Conservation (phyloP, 2,329 filamentous ascomycete genomes). For the Thermothelomyces thermophilus region DNA sequence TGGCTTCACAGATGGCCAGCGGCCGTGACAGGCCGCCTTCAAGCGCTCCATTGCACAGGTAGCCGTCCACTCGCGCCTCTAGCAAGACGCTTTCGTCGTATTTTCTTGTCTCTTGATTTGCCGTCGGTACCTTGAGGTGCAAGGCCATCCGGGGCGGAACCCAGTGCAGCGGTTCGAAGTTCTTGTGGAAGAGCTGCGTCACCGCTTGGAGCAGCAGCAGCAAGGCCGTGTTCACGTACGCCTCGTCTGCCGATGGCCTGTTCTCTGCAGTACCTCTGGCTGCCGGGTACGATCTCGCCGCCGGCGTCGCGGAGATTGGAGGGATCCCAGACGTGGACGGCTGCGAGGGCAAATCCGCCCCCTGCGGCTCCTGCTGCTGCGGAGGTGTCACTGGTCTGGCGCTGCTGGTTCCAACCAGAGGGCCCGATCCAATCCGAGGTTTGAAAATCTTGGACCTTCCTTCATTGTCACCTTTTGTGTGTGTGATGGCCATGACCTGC, state of each 20-base stretch:
- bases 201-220: background rate
- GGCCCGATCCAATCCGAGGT: background rate
- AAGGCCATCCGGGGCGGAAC: background rate
- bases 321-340: background rate
- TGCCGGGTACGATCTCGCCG: background rate
- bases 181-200: background rate
- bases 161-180: background rate
- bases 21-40: background rate
- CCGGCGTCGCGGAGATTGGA: background rate
- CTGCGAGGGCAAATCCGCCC: background rate
- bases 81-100: background rate
- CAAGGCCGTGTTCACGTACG: background rate
- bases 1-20: conserved; percentile 2
- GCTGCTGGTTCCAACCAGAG: background rate
- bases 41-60: background rate
- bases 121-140: background rate
- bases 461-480: background rate
- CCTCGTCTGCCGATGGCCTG: background rate
- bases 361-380: background rate
- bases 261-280: background rate
- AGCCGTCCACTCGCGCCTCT: conserved; percentile 1
- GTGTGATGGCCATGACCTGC: background rate
- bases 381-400: background rate
- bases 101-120: background rate
- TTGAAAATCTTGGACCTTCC: background rate